These are phyloP conservation scores for Chrysosporium keratinophilum DNA, from an alignment of 2,329 filamentous ascomycete genomes.

Conservation along the genomic window DNA sequence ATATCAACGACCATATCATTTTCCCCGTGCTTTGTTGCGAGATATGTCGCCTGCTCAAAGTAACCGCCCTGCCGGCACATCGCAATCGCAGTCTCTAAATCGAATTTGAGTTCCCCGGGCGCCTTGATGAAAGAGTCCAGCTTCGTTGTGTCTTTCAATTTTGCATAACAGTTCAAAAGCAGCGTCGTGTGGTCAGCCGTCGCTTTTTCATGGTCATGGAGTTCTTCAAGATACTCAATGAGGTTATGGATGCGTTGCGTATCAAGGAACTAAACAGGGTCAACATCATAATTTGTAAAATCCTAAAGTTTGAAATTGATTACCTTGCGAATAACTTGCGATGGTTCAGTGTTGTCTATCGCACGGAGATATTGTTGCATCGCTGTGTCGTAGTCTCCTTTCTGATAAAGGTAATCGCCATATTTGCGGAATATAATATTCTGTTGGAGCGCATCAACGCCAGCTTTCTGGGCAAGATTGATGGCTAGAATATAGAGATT, in stretches of 20 bases:
- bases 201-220: conserved; percentile 87
- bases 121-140: conserved; percentile 94
- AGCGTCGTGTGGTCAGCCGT: conserved; percentile 93
- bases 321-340: conserved; percentile 88
- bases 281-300: background rate
- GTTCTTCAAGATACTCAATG: conserved; percentile 91
- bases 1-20: conserved; percentile 92
- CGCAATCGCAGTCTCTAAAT: conserved; percentile 88
- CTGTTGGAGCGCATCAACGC: conserved; percentile 68
- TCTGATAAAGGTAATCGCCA: conserved; percentile 88
- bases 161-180: conserved; percentile 92
- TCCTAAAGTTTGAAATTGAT: background rate
- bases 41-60: conserved; percentile 88
- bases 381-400: conserved; percentile 91
- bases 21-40: conserved; percentile 89
- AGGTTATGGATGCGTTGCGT: conserved; percentile 96
- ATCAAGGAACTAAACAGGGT: conserved; percentile 61
- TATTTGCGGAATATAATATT: conserved; percentile 89
- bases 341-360: conserved; percentile 91
- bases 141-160: conserved; percentile 93
- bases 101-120: conserved; percentile 87
- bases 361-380: conserved; percentile 97
- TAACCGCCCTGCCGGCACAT: conserved; percentile 98
- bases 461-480: conserved; percentile 80
- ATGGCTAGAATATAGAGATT: conserved; percentile 89